These are phyloP conservation scores for Nymphaea thermarum DNA, from an alignment of 164 flowering plant species.

Conservation along the genomic window DNA sequence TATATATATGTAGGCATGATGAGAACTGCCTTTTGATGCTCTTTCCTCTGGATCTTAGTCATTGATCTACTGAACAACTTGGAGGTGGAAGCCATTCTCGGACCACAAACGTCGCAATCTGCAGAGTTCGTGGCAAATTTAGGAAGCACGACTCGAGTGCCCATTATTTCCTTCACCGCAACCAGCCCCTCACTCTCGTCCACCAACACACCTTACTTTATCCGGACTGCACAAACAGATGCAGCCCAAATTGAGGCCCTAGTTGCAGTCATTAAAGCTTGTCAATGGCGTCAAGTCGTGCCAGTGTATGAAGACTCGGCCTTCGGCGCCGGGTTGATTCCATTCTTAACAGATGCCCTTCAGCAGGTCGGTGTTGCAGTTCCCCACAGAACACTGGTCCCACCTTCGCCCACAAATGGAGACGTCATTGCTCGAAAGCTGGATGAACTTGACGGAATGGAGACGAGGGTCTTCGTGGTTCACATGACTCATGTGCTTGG, in stretches of 20 bases:
- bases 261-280: constrained; percentile 12
- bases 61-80: constrained; percentile 18
- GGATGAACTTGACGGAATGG: constrained; percentile 22
- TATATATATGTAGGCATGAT: background rate
- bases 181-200: constrained; percentile 24
- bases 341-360: constrained; percentile 18
- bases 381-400: constrained; percentile 19
- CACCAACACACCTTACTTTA: constrained; percentile 16
- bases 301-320: constrained; percentile 19
- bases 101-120: constrained; percentile 15
- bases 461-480: constrained; percentile 29
- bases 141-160: constrained; percentile 22
- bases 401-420: constrained; percentile 19
- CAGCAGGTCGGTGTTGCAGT: constrained; percentile 13
- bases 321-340: constrained; percentile 17
- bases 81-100: constrained; percentile 24
- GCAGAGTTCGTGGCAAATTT: constrained; percentile 16
- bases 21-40: background rate
- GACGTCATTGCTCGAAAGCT: constrained; percentile 18
- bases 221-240: constrained; percentile 20
- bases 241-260: constrained; percentile 25
- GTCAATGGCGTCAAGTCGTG: constrained; percentile 23
- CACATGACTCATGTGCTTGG: constrained; percentile 16
- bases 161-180: constrained; percentile 29
- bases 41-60: constrained; percentile 11